A percentile compares a stretch with the other conserved stretches of the same genome.
Evolutionary conservation across 2,329 filamentous ascomycete genomes (phyloP).

Genomic region (Epichloe glyceriae): DNA sequence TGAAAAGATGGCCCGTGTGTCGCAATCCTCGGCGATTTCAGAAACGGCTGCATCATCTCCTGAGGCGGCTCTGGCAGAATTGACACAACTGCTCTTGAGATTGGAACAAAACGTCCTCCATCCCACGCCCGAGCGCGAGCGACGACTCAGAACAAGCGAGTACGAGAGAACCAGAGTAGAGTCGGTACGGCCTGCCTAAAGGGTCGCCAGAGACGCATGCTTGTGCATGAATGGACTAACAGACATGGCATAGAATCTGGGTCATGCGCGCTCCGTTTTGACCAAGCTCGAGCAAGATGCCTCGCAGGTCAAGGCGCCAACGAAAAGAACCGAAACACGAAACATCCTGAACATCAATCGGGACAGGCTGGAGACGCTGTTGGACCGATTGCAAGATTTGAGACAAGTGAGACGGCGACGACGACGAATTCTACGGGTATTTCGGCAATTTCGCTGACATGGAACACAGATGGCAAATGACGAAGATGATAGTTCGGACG

Average conservation of each 20-base stretch:
- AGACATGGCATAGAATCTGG: conserved; percentile 44
- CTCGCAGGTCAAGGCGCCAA: conserved; percentile 41
- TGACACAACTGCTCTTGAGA: conserved; percentile 51
- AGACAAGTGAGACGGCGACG: conserved; percentile 38
- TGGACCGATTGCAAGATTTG: conserved; percentile 54
- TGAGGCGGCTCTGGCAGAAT: conserved; percentile 29
- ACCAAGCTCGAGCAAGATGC: conserved; percentile 59
- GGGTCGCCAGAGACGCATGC: not conserved
- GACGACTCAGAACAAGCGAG: conserved; percentile 44
- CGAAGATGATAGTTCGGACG: conserved; percentile 34
- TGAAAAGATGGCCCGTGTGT: not conserved
- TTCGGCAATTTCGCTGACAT: conserved; percentile 7
- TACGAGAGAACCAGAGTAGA: conserved; percentile 43
- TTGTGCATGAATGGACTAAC: not conserved
- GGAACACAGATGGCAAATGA: conserved; percentile 19
- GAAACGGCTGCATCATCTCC: conserved; percentile 8
- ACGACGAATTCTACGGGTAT: not conserved
- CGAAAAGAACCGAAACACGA: conserved; percentile 48
- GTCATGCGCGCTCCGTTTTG: conserved; percentile 56
- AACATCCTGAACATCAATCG: conserved; percentile 51
- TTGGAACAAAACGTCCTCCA: conserved; percentile 53
- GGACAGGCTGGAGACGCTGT: conserved; percentile 51
- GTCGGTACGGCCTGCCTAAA: conserved; percentile 26
- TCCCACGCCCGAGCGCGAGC: conserved; percentile 45
- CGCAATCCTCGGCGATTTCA: not conserved